phyloP scores from a whole-genome alignment of 202 grass and related monocot species.

The Panicum hallii region DNA sequence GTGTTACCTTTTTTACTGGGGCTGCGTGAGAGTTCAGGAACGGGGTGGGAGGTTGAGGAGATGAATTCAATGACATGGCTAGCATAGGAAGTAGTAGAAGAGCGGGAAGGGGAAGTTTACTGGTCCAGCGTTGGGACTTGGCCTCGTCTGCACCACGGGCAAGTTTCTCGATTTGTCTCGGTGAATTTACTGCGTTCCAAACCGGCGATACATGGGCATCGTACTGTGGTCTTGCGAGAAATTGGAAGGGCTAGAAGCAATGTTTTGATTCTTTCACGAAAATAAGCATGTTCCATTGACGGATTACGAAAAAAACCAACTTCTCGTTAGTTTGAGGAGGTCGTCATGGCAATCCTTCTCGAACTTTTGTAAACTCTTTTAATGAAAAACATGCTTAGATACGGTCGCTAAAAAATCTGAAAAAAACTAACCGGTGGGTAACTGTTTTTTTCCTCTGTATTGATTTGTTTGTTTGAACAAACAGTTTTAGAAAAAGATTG shows the following conservation, averaged over 20 bases:
- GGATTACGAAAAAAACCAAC: no score
- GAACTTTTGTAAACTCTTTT: no score
- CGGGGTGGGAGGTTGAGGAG: neutral
- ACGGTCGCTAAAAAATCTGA: no score
- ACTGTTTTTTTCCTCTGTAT: no score
- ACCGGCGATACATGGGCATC: neutral
- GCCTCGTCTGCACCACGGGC: neutral
- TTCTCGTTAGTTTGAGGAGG: no score
- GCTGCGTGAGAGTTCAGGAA: neutral
- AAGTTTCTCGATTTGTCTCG: neutral
- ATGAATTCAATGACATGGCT: conserved; percentile 5
- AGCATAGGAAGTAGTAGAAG: neutral
- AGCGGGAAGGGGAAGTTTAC: neutral
- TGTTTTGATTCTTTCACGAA: neutral
- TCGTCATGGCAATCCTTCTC: no score
- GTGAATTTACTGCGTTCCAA: neutral
- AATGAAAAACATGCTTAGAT: no score
- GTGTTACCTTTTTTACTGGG: conserved; percentile 14
- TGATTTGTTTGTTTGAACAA: no score
- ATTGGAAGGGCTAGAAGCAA: neutral
- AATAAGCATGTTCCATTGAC: neutral
- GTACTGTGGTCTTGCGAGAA: neutral
- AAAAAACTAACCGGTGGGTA: no score
- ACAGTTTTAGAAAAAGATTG: no score
- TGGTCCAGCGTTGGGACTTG: conserved; percentile 20